Conservation (phyloP, 2,329 filamentous ascomycete genomes). For the Hypoxylon sp. region DNA sequence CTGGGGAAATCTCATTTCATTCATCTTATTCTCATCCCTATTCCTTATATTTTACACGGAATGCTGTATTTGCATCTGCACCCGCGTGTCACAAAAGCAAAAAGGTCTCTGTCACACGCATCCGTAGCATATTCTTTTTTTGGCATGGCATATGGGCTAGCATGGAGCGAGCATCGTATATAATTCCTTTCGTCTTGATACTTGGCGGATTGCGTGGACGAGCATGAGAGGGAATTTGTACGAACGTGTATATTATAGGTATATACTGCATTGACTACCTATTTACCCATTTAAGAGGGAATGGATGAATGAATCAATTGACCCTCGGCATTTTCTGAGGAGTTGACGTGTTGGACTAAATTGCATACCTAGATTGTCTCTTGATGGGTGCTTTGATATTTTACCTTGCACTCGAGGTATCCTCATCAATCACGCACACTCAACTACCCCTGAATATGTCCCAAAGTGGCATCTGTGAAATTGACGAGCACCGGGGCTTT, state of each 20-base stretch:
- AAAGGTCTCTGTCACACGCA: constrained; percentile 7
- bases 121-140: constrained; percentile 30
- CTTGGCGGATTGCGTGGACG: constrained; percentile 4
- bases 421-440: neutral
- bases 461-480: neutral
- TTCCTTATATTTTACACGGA: constrained; percentile 14
- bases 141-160: constrained; percentile 32
- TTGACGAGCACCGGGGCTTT: neutral
- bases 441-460: neutral
- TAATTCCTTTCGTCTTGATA: constrained; percentile 19
- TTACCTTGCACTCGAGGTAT: neutral
- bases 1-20: constrained; percentile 14
- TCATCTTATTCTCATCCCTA: constrained; percentile 3
- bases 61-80: constrained; percentile 29
- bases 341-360: neutral
- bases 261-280: constrained; percentile 14
- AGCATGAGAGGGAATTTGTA: constrained; percentile 6
- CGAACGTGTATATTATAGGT: constrained; percentile 22
- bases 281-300: constrained; percentile 8
- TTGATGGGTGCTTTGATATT: neutral
- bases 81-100: constrained; percentile 20
- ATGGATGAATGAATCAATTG: constrained; percentile 25
- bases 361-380: neutral
- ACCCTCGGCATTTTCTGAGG: neutral
- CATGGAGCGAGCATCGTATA: constrained; percentile 39